Base-by-base conservation (phyloP, 1,284 basidiomycete species). In the Meira nashicola region DNA sequence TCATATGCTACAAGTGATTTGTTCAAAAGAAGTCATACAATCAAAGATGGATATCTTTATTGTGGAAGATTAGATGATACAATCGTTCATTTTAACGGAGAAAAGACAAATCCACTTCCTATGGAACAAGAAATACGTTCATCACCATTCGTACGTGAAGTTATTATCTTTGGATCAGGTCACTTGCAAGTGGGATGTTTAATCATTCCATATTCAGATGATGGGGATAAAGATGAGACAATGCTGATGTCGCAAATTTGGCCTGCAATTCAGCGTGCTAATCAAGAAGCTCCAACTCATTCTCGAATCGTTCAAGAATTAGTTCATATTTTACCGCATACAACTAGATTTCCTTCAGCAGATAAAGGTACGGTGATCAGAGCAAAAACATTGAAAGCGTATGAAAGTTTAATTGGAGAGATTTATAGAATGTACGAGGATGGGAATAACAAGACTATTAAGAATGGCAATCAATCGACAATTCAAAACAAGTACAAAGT, bases 61-160 rank as follows among this genome's bases (percentile, higher is more conserved):
- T 78, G 85, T 43, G 86, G 86, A 1, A 78, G 86, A 21, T 74
- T 84, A 44, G 86, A 87, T 65, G 86, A 86, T 63, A 85, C 84
- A 0, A 79, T 84, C 2, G 82, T 84, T 19, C 69, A 71, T 25
- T 55, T 58, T 21, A 67, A 62, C n/a, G 69, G 69, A 47, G 66
- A 71, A 54, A 70, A 71, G 62, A 67, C 67, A 33, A 67, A 69
- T 49, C 67, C 69, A 0, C 61, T 67, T 1, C 65, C 69, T 3
- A 69, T 71, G 55, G 69, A 71, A 48, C 56, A 62, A 41, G 60
- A 48, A 40, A 23, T 69, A 58, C 57, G 55, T 10, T 82, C 81
- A 2, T 80, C 80, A 60, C 82, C 80, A 0, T 80, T 83, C 39
- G 65, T 82, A 23, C 71, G 71, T 25, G 82, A 83, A 63, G 84